Base-by-base conservation (phyloP, 768 basidiomycete species). In the Strobilomyces echinocephalus region DNA sequence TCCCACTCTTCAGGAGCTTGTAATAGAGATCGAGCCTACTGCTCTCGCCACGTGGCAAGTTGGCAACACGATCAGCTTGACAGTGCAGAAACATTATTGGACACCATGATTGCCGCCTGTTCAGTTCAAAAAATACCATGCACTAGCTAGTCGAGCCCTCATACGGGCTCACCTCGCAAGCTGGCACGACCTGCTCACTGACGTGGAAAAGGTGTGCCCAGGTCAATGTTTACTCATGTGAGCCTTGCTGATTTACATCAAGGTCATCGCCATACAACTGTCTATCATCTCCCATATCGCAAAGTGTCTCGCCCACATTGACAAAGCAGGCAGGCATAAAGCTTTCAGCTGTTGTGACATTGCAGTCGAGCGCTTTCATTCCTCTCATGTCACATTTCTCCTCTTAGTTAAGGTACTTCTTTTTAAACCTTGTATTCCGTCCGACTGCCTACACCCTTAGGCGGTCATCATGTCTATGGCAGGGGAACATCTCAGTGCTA, bases 401-500 rank as follows among this genome's bases (percentile, higher is more conserved):
- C 42, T 43, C 4, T 16, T 43, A 6, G 16, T 30, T 24, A 43
- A 43, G 42, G 53, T 49, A 0, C 14, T 39, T 21, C 1, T 30
- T 14, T 8, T 15, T 4, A 1, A 1, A 26, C 15, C 28, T 52
- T 24, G 11, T 0, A 34, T 35, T 2, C 7, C 11, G 3, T 14
- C 15, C 18, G 12, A 3, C 6, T 28, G 10, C n/a, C 38, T 4
- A n/a, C 34, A 8, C 4, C 20, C 18, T 28, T 8, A 56, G 57
- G 54, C 54, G 3, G 12, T 58, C 3, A 34, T 58, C 21, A 3
- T 52, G 3, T 56, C 43, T n/a, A 46, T 52, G 43, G 47, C 43
- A 5, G 57, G 57, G 20, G 45, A 56, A 12, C 18, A 49, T 8
- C 14, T n/a, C 3, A 39, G 44, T n/a, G 58, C 52, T 5, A 50